phyloP scores from a whole-genome alignment of 345 rosid genomes.

The Brassica nigra region DNA sequence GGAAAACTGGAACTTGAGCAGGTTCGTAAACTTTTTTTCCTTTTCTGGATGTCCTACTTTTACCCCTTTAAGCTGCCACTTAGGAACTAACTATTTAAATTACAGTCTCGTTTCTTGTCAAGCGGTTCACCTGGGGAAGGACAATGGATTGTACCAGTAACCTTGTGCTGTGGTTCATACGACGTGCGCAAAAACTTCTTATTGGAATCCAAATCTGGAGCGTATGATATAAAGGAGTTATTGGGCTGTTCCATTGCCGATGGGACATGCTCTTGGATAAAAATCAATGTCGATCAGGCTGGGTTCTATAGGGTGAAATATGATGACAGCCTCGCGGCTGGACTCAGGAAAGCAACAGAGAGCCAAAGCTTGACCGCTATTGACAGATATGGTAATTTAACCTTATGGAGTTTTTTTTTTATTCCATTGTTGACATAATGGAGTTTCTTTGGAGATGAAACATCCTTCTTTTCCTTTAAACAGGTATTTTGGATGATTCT shows the following conservation, averaged over 20 bases:
- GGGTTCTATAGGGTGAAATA: constrained; percentile 96
- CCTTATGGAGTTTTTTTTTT: not conserved
- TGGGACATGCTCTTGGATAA: constrained; percentile 57
- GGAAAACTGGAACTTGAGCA: constrained; percentile 85
- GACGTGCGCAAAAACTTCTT: constrained; percentile 67
- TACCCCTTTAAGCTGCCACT: not conserved
- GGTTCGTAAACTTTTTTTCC: constrained; percentile 45
- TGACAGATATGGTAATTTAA: constrained; percentile 77
- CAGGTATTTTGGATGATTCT: constrained; percentile 92
- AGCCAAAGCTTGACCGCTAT: constrained; percentile 59
- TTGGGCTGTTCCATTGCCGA: constrained; percentile 38
- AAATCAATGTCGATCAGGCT: constrained; percentile 77
- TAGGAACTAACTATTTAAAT: not conserved
- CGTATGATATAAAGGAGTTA: constrained; percentile 51
- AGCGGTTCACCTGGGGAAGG: constrained; percentile 84
- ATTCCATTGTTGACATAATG: constrained; percentile 19
- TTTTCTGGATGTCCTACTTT: constrained; percentile 15
- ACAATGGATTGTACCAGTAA: constrained; percentile 93
- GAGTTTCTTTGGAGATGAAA: not conserved
- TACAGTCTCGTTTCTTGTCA: constrained; percentile 84
- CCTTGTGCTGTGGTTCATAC: constrained; percentile 80
- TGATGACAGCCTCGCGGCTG: constrained; percentile 72
- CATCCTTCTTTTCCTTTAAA: not conserved
- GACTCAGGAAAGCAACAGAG: constrained; percentile 73
- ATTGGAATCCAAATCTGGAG: constrained; percentile 63